These are phyloP conservation scores for Ambispora gerdemannii DNA, from an alignment of 192 early-diverging fungal genomes.

Conservation along the genomic window DNA sequence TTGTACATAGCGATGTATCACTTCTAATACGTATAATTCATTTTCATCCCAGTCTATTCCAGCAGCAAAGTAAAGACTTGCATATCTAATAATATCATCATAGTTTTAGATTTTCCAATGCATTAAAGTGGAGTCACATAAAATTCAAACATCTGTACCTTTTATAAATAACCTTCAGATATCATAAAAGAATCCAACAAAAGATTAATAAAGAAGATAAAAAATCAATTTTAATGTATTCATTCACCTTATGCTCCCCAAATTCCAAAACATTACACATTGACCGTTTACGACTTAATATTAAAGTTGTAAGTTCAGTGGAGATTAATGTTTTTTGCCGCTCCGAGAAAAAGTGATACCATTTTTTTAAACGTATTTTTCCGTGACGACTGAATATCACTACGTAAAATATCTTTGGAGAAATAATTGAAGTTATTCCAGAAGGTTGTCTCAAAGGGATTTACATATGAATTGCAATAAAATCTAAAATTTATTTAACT, in stretches of 20 bases:
- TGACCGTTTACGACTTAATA: conserved; percentile 46
- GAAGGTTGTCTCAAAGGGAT: no score
- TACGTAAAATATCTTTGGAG: conserved; percentile 45
- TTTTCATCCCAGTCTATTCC: conserved; percentile 53
- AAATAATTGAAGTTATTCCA: no score
- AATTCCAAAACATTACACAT: conserved; percentile 55
- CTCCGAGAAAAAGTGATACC: conserved; percentile 44
- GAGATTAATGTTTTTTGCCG: conserved; percentile 44
- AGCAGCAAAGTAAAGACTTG: conserved; percentile 49
- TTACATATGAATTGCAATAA: no score
- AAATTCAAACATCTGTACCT: no score
- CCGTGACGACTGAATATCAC: conserved; percentile 54
- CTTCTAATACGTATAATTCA: conserved; percentile 48
- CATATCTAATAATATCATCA: conserved; percentile 39
- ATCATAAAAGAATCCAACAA: neutral
- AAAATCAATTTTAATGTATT: neutral
- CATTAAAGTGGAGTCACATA: neutral
- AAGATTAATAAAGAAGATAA: neutral
- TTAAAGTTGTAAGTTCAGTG: conserved; percentile 45
- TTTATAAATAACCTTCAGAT: conserved; percentile 47
- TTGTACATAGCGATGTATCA: conserved; percentile 54
- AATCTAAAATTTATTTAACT: no score
- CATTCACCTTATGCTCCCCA: conserved; percentile 42
- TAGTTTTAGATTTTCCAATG: neutral
- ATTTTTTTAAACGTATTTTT: conserved; percentile 51